Evolutionary conservation across 1,139 yeast genomes (phyloP).

Genomic region (Trichomonascaceae sp.): DNA sequence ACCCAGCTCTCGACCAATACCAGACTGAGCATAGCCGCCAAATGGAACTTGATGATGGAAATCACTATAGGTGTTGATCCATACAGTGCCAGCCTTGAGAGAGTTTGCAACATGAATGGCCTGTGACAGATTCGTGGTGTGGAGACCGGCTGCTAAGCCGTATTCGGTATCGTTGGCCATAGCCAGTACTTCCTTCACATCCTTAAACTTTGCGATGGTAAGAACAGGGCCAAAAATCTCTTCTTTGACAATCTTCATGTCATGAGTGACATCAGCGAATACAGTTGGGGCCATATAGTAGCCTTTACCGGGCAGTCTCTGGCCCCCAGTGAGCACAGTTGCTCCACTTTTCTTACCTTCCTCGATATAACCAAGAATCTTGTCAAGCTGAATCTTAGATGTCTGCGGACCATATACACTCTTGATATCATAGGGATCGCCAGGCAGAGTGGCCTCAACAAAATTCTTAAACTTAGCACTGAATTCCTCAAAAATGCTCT

Average conservation of each 20-base stretch:
- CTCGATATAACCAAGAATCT: slow-evolving; percentile 67
- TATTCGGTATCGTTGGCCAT: slow-evolving; percentile 69
- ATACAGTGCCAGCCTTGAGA: slow-evolving; percentile 71
- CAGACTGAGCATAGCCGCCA: slow-evolving; percentile 84
- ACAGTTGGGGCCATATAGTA: slow-evolving; percentile 76
- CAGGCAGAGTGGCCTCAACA: slow-evolving; percentile 45
- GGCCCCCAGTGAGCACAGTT: slow-evolving; percentile 69
- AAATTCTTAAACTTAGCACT: slow-evolving; percentile 52
- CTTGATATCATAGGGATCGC: slow-evolving; percentile 67
- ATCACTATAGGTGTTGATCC: slow-evolving; percentile 78
- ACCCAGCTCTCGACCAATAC: slow-evolving; percentile 93
- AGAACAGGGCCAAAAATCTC: slow-evolving; percentile 89
- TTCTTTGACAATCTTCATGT: slow-evolving; percentile 66
- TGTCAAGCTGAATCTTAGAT: slow-evolving; percentile 65
- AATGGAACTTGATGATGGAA: slow-evolving; percentile 72
- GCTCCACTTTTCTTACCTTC: slow-evolving; percentile 75
- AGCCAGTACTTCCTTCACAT: slow-evolving; percentile 62
- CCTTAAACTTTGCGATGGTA: slow-evolving; percentile 63
- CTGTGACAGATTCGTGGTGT: slow-evolving; percentile 53
- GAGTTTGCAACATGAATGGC: slow-evolving; percentile 56
- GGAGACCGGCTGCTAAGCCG: slow-evolving; percentile 80
- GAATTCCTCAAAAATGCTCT: slow-evolving; percentile 61
- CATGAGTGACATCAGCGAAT: slow-evolving; percentile 62
- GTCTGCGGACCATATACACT: slow-evolving; percentile 85
- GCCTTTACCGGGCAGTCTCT: slow-evolving; percentile 56